phyloP scores from a whole-genome alignment of 176 grass and related monocot genomes.

The Ananas comosus region DNA sequence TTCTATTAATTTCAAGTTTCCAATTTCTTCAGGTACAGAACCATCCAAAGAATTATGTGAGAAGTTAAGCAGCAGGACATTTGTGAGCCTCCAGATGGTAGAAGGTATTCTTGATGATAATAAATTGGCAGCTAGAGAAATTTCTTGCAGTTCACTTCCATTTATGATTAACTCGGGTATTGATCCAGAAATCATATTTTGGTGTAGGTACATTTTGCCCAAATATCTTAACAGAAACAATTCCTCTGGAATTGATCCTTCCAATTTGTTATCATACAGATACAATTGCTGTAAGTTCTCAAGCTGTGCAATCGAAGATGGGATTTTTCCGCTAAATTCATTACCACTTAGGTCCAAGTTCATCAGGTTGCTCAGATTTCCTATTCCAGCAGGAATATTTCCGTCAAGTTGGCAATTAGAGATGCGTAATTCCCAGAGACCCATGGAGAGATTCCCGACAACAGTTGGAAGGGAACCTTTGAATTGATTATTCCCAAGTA shows the following conservation, averaged over 20 bases:
- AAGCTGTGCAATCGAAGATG: constrained; percentile 20
- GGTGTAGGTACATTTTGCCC: constrained; percentile 12
- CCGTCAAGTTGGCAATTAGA: neutral
- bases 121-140: constrained; percentile 24
- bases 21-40: constrained; percentile 9
- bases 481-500: constrained; percentile 5
- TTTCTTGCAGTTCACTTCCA: constrained; percentile 20
- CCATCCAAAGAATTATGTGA: constrained; percentile 30
- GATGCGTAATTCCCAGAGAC: neutral
- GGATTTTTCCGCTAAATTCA: constrained; percentile 30
- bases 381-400: neutral
- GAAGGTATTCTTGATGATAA: constrained; percentile 30
- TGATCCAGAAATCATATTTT: constrained; percentile 21
- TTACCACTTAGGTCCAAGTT: constrained; percentile 24
- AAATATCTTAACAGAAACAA: constrained; percentile 6
- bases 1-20: constrained; percentile 21
- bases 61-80: constrained; percentile 28
- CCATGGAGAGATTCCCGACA: neutral
- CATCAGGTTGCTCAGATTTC: neutral
- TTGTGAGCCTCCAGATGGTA: constrained; percentile 22
- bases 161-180: constrained; percentile 19
- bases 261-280: constrained; percentile 29
- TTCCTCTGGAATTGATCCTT: constrained; percentile 27
- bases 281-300: constrained; percentile 19
- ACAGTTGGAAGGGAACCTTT: neutral